Conservation (phyloP, 208 protist species). For the Porcisia deanei region DNA sequence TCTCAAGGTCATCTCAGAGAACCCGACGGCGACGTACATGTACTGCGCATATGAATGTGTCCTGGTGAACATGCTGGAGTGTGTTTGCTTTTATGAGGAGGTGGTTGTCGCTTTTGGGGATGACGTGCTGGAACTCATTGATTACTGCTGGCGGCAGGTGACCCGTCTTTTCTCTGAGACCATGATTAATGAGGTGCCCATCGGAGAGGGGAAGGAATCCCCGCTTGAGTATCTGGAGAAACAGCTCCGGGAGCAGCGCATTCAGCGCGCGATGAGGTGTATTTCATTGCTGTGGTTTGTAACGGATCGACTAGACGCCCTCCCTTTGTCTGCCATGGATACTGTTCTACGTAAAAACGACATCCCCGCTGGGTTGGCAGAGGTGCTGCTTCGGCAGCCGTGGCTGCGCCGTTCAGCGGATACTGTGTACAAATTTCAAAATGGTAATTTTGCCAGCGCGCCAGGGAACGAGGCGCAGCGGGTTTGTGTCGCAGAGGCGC, state of each 20-base stretch:
- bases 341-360: slow-evolving; percentile 83
- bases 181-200: slow-evolving; percentile 26
- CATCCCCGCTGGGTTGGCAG: slow-evolving; percentile 76
- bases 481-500: slow-evolving; percentile 85
- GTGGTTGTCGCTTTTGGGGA: slow-evolving; percentile 75
- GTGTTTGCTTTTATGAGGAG: slow-evolving; percentile 87
- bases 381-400: slow-evolving; percentile 76
- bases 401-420: slow-evolving; percentile 68
- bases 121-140: slow-evolving; percentile 87
- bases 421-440: slow-evolving; percentile 64
- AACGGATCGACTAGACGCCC: slow-evolving; percentile 71
- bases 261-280: slow-evolving; percentile 71
- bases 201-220: slow-evolving; percentile 10
- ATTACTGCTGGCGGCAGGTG: slow-evolving; percentile 91
- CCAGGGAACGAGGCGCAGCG: slow-evolving; percentile 59
- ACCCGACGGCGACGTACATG: slow-evolving; percentile 81
- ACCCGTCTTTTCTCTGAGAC: slow-evolving; percentile 67
- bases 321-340: slow-evolving; percentile 81
- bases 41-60: slow-evolving; percentile 85
- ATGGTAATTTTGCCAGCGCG: slow-evolving; percentile 59
- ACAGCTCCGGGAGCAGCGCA: slow-evolving; percentile 46
- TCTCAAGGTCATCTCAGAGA: slow-evolving; percentile 45
- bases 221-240: slow-evolving; percentile 32
- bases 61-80: slow-evolving; percentile 89
- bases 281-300: slow-evolving; percentile 91